Percentiles rank a stretch among this genome's conserved stretches.
These are phyloP conservation scores for Trypanosoma lewisi DNA, from an alignment of 208 protist genomes.

Conservation along the genomic window DNA sequence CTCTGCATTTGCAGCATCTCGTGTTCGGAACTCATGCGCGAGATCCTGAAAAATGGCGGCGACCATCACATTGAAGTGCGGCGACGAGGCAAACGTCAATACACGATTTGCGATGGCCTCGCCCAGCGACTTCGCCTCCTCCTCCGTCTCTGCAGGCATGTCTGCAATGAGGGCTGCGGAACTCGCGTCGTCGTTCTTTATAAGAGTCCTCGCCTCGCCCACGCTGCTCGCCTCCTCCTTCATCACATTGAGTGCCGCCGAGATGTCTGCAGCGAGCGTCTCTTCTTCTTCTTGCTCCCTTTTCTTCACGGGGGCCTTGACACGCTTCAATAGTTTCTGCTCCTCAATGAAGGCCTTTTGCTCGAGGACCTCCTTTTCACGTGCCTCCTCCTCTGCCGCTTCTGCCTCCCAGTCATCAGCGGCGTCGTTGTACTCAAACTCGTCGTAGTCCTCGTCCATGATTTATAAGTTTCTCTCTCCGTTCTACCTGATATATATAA, in stretches of 20 bases:
- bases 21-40: slow-evolving; percentile 40
- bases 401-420: slow-evolving; percentile 87
- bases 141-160: slow-evolving; percentile 27
- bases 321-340: slow-evolving; percentile 55
- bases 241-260: slow-evolving; percentile 51
- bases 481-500: neutral
- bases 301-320: slow-evolving; percentile 51
- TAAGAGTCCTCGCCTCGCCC: slow-evolving; percentile 28
- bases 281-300: slow-evolving; percentile 44
- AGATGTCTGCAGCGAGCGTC: slow-evolving; percentile 43
- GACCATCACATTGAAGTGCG: slow-evolving; percentile 53
- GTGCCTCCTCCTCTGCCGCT: slow-evolving; percentile 56
- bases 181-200: slow-evolving; percentile 25
- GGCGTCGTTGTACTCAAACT: slow-evolving; percentile 73
- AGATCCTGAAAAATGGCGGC: slow-evolving; percentile 48
- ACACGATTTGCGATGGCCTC: slow-evolving; percentile 61
- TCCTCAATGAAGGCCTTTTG: slow-evolving; percentile 48
- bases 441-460: slow-evolving; percentile 20
- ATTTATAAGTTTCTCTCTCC: neutral
- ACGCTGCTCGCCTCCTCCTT: slow-evolving; percentile 56
- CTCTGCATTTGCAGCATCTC: slow-evolving; percentile 38
- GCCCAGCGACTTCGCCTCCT: slow-evolving; percentile 44
- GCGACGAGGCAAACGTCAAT: slow-evolving; percentile 28
- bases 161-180: slow-evolving; percentile 42
- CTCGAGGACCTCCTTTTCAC: slow-evolving; percentile 32